These are phyloP conservation scores for Erodium trifolium DNA, from an alignment of 441 rosid species.

Conservation along the genomic window DNA sequence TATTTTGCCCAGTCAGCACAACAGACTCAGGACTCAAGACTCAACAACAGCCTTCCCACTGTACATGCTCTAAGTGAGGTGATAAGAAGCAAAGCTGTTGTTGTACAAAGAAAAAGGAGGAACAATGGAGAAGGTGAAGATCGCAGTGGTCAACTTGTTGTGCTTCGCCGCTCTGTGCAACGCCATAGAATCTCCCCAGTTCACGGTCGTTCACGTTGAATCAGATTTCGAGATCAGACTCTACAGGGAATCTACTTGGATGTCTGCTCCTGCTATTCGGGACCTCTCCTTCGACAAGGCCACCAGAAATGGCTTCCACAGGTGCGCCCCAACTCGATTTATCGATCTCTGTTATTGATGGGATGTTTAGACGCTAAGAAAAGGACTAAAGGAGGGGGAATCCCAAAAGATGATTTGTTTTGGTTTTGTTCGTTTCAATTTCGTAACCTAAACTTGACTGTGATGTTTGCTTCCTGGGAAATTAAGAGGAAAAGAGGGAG, in stretches of 20 bases:
- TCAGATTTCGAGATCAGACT: conserved; percentile 61
- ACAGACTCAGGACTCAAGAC: no score
- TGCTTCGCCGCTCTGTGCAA: conserved; percentile 14
- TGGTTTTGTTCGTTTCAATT: background rate
- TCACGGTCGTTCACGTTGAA: conserved; percentile 42
- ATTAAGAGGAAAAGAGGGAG: background rate
- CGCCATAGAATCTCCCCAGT: conserved; percentile 46
- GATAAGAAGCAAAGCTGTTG: background rate
- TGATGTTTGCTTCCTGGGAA: background rate
- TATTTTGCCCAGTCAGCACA: no score
- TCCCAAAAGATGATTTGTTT: background rate
- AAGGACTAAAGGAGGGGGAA: background rate
- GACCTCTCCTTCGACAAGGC: conserved; percentile 54
- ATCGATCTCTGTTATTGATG: background rate
- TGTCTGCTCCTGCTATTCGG: conserved; percentile 35
- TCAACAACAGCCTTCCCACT: no score
- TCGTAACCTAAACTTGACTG: background rate
- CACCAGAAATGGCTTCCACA: conserved; percentile 53
- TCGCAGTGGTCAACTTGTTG: conserved; percentile 18
- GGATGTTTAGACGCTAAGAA: background rate
- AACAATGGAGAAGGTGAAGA: conserved; percentile 26
- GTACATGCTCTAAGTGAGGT: background rate
- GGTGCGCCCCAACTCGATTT: conserved; percentile 21
- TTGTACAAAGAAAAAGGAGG: background rate
- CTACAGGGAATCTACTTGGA: conserved; percentile 46